Conservation (phyloP, 2,329 filamentous ascomycete species). For the Hyphodiscus sp. region DNA sequence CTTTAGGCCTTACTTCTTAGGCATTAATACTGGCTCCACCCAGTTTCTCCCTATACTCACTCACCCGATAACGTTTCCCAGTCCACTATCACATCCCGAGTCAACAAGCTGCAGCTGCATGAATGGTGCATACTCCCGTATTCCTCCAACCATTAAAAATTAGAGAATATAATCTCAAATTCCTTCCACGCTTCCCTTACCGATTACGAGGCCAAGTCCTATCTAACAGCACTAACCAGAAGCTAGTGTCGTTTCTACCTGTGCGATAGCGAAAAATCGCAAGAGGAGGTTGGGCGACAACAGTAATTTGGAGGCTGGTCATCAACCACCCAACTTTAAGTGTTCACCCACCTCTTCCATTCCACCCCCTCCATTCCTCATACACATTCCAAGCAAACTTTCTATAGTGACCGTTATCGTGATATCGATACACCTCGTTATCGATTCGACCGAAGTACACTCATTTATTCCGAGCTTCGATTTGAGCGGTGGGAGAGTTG, state of each 20-base stretch:
- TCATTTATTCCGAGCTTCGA: constrained; percentile 14
- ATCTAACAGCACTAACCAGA: background rate
- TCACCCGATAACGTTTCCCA: background rate
- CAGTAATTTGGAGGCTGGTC: background rate
- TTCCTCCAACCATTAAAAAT: background rate
- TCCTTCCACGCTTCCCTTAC: background rate
- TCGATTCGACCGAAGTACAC: constrained; percentile 7
- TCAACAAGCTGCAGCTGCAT: background rate
- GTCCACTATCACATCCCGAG: background rate
- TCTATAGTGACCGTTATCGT: constrained; percentile 7
- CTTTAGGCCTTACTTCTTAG: background rate
- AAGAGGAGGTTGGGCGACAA: background rate
- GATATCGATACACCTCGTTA: background rate
- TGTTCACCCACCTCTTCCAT: constrained; percentile 4
- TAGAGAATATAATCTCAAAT: background rate
- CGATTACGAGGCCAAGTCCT: background rate
- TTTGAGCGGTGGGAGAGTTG: background rate
- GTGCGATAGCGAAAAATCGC: background rate
- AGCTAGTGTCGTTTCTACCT: background rate
- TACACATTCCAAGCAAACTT: constrained; percentile 9
- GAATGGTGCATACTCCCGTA: background rate
- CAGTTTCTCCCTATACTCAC: background rate
- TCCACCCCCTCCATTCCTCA: constrained; percentile 16
- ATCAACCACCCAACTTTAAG: constrained; percentile 18
- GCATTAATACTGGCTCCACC: background rate